Base-by-base conservation (phyloP, 306 rosid species). In the Cucurbita maxima region DNA sequence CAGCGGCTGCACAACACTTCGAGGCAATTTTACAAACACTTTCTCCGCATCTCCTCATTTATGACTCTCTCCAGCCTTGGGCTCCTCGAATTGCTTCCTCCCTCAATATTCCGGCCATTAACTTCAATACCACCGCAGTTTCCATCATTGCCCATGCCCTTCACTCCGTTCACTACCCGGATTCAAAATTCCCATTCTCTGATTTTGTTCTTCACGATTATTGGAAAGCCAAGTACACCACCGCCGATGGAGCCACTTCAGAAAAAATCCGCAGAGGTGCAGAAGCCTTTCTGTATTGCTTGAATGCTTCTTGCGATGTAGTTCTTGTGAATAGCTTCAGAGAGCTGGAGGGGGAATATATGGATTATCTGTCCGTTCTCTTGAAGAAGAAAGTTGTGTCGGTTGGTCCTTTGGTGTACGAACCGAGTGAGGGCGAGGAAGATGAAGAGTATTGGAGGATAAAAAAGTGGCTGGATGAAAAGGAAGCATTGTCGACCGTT, bases 41-140 rank as follows among this genome's bases (percentile, higher is more conserved):
- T 11, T 3, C 16, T n/a, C 83, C 79, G 1, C 77, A 77, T 68
- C 59, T 83, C 64, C 69, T 83, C 25, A 74, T 83, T 0, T 79
- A 79, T 41, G 86, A 77, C 71, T 68, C 43, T 61, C 53, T 82
- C 30, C 83, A 76, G 10, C 79, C 76, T 0, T 79, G 83, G 83
- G 86, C 83, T 4, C 81, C 81, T 2, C 34, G 22, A 0, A 6
- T 70, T 0, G 83, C 86, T 8, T 74, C 59, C 15, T 69, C 58
- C 3, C 74, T 38, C 16, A 71, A 77, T 14, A 77, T 80, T 25
- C 80, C 79, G 1, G 50, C 80, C 1, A 63, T 83, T 59, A 34
- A 48, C 22, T 79, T 74, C 66, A 20, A 60, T 34, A 47, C 68
- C 6, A 11, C 55, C 8, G 45, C 71, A 5, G 73, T 73, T 8